These are phyloP conservation scores for Vigna unguiculata DNA, from an alignment of 306 rosid species.

Conservation along the genomic window DNA sequence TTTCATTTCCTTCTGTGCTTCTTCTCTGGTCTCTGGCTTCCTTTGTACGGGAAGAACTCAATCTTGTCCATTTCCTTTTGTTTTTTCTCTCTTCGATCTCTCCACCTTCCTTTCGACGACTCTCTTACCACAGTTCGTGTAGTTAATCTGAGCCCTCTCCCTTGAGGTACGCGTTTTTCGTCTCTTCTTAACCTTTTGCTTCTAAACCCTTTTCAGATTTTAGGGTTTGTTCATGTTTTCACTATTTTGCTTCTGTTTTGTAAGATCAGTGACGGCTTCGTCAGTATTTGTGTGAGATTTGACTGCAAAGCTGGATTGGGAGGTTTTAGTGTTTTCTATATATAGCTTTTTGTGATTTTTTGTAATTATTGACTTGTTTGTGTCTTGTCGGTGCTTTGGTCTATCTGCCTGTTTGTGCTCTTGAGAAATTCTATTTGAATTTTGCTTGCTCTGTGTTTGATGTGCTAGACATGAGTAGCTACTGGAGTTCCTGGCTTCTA, in stretches of 20 bases:
- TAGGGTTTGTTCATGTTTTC: slow-evolving; percentile 48
- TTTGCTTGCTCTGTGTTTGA: slow-evolving; percentile 25
- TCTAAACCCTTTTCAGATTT: slow-evolving; percentile 33
- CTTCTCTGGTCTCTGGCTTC: slow-evolving; percentile 47
- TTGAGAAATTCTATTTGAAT: slow-evolving; percentile 18
- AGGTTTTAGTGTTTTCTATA: background rate
- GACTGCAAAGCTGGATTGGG: slow-evolving; percentile 6
- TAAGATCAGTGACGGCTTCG: slow-evolving; percentile 42
- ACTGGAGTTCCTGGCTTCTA: slow-evolving; percentile 11
- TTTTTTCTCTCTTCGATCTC: slow-evolving; percentile 50
- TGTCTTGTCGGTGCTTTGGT: background rate
- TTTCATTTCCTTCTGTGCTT: slow-evolving; percentile 21
- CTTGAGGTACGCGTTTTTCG: slow-evolving; percentile 30
- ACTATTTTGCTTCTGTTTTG: background rate
- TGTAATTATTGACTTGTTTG: slow-evolving; percentile 2
- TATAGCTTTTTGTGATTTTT: background rate
- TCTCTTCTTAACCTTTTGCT: background rate
- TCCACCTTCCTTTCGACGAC: background rate
- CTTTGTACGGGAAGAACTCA: slow-evolving; percentile 48
- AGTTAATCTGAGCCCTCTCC: slow-evolving; percentile 22
- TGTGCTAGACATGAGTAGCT: background rate
- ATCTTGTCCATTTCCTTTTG: slow-evolving; percentile 49
- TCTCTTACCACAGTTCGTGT: background rate
- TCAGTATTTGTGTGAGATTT: slow-evolving; percentile 32
- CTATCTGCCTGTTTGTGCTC: background rate